Evolutionary conservation across 352 stramenopile species (phyloP), one percentile per base, ranked within the genome.

Genomic region (Globisporangium cystogenes): DNA sequence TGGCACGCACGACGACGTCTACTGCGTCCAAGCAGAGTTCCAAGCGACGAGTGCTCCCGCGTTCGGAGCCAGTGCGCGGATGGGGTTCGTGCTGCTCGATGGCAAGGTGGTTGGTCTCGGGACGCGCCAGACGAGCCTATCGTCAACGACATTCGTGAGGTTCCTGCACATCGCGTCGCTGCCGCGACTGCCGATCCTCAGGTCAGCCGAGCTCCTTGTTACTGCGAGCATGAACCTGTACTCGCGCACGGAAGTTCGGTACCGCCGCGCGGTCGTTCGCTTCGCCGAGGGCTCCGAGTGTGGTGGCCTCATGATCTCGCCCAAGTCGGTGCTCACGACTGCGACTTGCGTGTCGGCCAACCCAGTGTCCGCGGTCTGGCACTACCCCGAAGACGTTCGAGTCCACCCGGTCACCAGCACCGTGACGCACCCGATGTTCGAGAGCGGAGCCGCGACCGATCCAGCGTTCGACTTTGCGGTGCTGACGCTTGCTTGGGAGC

Each of bases 341-440:
- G 51, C 51, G 14, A 45, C 41, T 3, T 57, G 51, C 12, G 12
- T n/a, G n/a, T n/a, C n/a, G n/a, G n/a, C n/a, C n/a, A n/a, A n/a
- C n/a, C n/a, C n/a, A n/a, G n/a, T n/a, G n/a, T n/a, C n/a, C n/a
- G n/a, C n/a, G n/a, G n/a, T n/a, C n/a, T n/a, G n/a, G n/a, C n/a
- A n/a, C n/a, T n/a, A n/a, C n/a, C n/a, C n/a, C n/a, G n/a, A n/a
- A n/a, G n/a, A n/a, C n/a, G n/a, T n/a, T n/a, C n/a, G n/a, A n/a
- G n/a, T n/a, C n/a, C n/a, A n/a, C n/a, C n/a, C n/a, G n/a, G n/a
- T n/a, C n/a, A n/a, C n/a, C n/a, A n/a, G n/a, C 27, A 8, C 27
- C 27, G 27, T 33, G 41, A 16, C 51, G 14, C 51, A 57, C 7
- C 41, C 51, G 7, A 31, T 43, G 27, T 57, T 51, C 36, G 26